Conservation (phyloP, 257 asterid species). For the Fraxinus quadrangulata region DNA sequence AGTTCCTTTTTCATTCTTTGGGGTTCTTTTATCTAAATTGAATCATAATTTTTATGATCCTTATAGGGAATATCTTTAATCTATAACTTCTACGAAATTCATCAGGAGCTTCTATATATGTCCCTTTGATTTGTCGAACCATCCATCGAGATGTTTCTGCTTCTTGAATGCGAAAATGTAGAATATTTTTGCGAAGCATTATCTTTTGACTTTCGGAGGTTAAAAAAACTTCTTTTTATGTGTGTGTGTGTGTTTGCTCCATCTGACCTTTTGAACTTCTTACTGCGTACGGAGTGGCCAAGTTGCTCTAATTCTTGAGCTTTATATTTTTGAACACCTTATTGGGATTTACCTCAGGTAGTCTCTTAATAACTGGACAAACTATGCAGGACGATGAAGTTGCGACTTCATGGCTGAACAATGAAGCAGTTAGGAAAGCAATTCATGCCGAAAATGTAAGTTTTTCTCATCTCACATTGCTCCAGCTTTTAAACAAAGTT, state of each 20-base stretch:
- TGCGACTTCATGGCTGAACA: constrained; percentile 79
- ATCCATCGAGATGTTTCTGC: not conserved
- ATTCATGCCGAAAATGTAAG: constrained; percentile 84
- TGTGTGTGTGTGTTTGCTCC: not conserved
- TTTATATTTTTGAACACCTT: not conserved
- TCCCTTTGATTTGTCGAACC: not conserved
- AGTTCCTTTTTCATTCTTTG: no score
- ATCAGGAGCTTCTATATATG: not conserved
- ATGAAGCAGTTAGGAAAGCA: constrained; percentile 77
- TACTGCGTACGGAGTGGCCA: not conserved
- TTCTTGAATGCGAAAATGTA: not conserved
- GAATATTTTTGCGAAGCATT: not conserved
- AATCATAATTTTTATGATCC: not conserved
- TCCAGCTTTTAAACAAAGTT: constrained; percentile 12
- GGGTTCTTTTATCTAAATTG: no score
- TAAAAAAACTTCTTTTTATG: not conserved
- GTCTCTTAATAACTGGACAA: constrained; percentile 13
- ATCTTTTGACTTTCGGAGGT: not conserved
- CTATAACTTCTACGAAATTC: no score
- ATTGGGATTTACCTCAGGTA: not conserved
- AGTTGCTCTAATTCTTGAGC: not conserved
- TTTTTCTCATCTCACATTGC: constrained; percentile 19
- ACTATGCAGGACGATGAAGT: constrained; percentile 73
- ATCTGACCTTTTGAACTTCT: not conserved
- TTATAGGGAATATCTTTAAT: not conserved